These are phyloP conservation scores for Boletus reticuloceps DNA, from an alignment of 768 basidiomycete species.

Conservation along the genomic window DNA sequence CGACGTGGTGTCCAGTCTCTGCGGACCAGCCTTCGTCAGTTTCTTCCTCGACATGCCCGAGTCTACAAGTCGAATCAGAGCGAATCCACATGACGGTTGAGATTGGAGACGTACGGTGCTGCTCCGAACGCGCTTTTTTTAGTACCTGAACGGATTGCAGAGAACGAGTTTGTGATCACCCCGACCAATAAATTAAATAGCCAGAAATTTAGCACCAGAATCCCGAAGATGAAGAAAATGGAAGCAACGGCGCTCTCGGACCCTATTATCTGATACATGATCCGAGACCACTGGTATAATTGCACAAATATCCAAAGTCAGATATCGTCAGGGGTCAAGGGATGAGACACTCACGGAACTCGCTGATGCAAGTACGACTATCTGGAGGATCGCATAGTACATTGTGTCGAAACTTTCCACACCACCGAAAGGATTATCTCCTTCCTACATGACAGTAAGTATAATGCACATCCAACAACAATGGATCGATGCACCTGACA, in stretches of 20 bases:
- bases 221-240: constrained; percentile 80
- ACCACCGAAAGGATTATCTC: constrained; percentile 60
- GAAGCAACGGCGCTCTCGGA: constrained; percentile 87
- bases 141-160: constrained; percentile 81
- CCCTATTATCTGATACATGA: constrained; percentile 90
- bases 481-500: constrained; percentile 56
- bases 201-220: constrained; percentile 92
- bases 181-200: constrained; percentile 92
- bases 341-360: constrained; percentile 53
- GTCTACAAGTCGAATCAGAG: constrained; percentile 24
- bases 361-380: constrained; percentile 79
- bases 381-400: constrained; percentile 75
- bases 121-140: constrained; percentile 92
- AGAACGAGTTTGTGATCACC: constrained; percentile 93
- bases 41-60: constrained; percentile 46
- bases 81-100: neutral
- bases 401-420: constrained; percentile 89
- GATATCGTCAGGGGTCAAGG: neutral
- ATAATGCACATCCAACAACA: neutral
- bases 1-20: constrained; percentile 42
- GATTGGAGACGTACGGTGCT: constrained; percentile 30
- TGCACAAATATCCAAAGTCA: neutral
- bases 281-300: constrained; percentile 57
- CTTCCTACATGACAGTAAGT: constrained; percentile 42
- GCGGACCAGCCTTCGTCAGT: constrained; percentile 62